Evolutionary conservation across 2,329 filamentous ascomycete genomes (phyloP), one percentile per base, ranked within the genome.

Genomic region (Fusarium sp.): DNA sequence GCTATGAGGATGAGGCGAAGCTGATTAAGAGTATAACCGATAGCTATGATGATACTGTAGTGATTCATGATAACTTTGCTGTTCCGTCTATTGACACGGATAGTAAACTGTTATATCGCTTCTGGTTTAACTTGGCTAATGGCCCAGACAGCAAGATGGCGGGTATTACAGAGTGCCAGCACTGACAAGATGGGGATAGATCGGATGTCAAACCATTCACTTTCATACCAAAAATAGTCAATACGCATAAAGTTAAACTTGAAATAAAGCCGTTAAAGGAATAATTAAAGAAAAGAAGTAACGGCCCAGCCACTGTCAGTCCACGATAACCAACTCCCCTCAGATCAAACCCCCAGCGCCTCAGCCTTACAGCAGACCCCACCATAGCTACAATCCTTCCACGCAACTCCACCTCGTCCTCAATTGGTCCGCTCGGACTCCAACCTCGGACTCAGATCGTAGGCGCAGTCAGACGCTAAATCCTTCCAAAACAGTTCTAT

Each of bases 361-460:
- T 69, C 63, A 70, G 67, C 67, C 67, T 69, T 65, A 70, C n/a
- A 47, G 22, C 18, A 31, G 14, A 20, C 53, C 13, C 36, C 50
- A 30, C 20, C 20, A 22, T 13, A 31, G 22, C 28, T 31, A 33
- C 26, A 22, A 60, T 60, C 55, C 22, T 62, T 26, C 26, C 2
- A 12, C 30, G 47, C n/a, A 51, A 35, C 16, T 24, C n/a, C 12
- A n/a, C n/a, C n/a, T 24, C 41, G 7, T 14, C 38, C 12, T 8
- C 26, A 31, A 76, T 77, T 77, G 71, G 75, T 16, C 42, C 31
- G 65, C 67, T 76, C 74, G 71, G 70, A 74, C 64, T 74, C 20
- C 30, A 24, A 33, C 18, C 61, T 75, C 70, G 70, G 67, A 73
- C 70, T 73, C 16, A 30, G 10, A 39, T 62, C 47, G 38, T n/a